Percentiles rank a stretch among this genome's conserved stretches.
Evolutionary conservation across 2,329 filamentous ascomycete genomes (phyloP).

Genomic region (Diaporthe citrichinensis): DNA sequence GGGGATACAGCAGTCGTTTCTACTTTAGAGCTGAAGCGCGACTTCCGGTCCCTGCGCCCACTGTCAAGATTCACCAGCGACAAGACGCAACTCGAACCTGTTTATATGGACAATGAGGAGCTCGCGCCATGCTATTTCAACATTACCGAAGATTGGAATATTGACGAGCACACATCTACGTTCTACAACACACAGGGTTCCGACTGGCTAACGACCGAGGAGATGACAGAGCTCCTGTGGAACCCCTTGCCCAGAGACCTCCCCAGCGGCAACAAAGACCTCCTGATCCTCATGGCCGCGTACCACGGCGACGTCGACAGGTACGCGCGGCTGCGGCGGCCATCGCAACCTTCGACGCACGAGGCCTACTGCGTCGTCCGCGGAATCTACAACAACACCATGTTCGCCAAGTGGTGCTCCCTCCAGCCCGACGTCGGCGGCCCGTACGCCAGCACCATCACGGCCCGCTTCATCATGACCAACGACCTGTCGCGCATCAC

Average conservation of each 20-base stretch:
- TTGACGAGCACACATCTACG: not conserved
- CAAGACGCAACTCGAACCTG: not conserved
- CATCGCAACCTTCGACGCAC: not conserved
- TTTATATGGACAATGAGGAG: not conserved
- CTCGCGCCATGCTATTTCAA: constrained; percentile 8
- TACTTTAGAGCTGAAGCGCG: not conserved
- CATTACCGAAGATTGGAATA: not conserved
- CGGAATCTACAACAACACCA: not conserved
- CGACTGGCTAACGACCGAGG: not conserved
- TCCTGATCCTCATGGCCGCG: constrained; percentile 55
- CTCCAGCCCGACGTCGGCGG: not conserved
- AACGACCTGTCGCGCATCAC: constrained; percentile 6
- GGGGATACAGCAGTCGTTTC: not conserved
- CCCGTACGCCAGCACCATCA: not conserved
- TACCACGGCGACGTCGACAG: constrained; percentile 56
- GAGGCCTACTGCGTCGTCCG: not conserved
- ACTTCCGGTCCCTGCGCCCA: not conserved
- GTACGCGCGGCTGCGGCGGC: constrained; percentile 52
- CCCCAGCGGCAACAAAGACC: constrained; percentile 53
- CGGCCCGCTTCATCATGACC: not conserved
- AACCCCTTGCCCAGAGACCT: constrained; percentile 37
- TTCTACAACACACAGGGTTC: not conserved
- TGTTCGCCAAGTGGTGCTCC: not conserved
- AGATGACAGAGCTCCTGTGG: not conserved
- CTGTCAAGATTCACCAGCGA: not conserved